phyloP scores from a whole-genome alignment of 1,284 basidiomycete genomes.

The Sporisorium exsertum region DNA sequence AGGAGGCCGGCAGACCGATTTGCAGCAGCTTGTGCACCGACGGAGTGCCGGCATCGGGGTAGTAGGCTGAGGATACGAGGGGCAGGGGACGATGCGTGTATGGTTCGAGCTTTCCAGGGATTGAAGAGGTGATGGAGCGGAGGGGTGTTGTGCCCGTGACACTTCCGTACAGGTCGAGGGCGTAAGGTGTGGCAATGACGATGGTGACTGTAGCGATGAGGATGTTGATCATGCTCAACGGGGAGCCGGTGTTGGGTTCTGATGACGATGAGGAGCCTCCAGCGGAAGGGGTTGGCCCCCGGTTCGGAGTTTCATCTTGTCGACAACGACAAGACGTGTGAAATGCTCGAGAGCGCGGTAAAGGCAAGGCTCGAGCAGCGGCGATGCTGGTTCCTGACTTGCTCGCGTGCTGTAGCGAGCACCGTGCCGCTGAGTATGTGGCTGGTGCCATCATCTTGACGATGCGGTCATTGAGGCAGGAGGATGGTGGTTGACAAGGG shows the following conservation, averaged over 20 bases:
- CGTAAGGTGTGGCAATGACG: conserved; percentile 9
- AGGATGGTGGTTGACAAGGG: neutral
- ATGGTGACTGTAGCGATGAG: conserved; percentile 24
- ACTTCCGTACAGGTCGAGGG: conserved; percentile 21
- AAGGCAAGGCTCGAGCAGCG: neutral
- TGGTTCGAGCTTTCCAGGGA: conserved; percentile 33
- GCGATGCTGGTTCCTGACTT: neutral
- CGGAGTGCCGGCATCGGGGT: conserved; percentile 15
- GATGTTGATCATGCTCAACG: conserved; percentile 23
- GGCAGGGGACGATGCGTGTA: conserved; percentile 27
- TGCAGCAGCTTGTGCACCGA: conserved; percentile 35
- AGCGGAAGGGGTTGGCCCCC: neutral
- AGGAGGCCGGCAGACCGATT: conserved; percentile 20
- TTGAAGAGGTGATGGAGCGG: conserved; percentile 17
- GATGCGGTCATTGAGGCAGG: neutral
- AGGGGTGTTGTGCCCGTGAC: conserved; percentile 12
- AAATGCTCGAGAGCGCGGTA: neutral
- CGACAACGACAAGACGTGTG: conserved; percentile 19
- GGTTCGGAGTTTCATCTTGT: neutral
- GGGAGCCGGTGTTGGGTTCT: neutral
- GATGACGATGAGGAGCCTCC: conserved; percentile 20
- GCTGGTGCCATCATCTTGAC: conserved; percentile 5
- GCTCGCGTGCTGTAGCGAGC: neutral
- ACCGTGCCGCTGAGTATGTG: neutral
- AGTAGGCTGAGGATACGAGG: conserved; percentile 17